phyloP scores from a whole-genome alignment of 1,284 basidiomycete species.

The Leccinum fallax region DNA sequence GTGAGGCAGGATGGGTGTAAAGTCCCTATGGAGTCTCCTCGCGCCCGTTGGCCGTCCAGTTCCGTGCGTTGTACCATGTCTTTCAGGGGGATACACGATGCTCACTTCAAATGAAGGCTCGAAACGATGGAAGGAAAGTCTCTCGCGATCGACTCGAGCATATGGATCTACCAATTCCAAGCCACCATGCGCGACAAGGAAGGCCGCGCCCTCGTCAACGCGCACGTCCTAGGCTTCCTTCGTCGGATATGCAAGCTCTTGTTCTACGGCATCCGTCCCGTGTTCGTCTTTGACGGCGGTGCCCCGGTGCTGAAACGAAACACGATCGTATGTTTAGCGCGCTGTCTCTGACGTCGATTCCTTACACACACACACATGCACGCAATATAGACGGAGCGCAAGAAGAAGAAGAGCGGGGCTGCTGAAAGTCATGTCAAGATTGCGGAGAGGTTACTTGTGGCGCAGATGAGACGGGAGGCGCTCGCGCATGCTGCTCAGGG shows the following conservation, averaged over 20 bases:
- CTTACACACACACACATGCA: neutral
- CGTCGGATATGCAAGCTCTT: slow-evolving; percentile 92
- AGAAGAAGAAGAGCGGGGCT: slow-evolving; percentile 86
- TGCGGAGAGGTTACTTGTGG: slow-evolving; percentile 91
- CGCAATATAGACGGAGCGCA: slow-evolving; percentile 70
- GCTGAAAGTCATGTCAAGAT: slow-evolving; percentile 81
- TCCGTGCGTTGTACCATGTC: slow-evolving; percentile 53
- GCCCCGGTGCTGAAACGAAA: slow-evolving; percentile 86
- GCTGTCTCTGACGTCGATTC: neutral
- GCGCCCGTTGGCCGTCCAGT: slow-evolving; percentile 88
- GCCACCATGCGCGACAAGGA: slow-evolving; percentile 99
- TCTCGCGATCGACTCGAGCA: slow-evolving; percentile 97
- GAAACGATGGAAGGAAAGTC: slow-evolving; percentile 91
- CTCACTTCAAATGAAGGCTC: slow-evolving; percentile 52
- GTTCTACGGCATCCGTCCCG: slow-evolving; percentile 96
- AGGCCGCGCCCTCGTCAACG: slow-evolving; percentile 88
- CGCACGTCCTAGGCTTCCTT: slow-evolving; percentile 94
- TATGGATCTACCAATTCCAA: slow-evolving; percentile 99
- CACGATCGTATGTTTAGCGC: slow-evolving; percentile 74
- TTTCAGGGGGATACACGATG: slow-evolving; percentile 1
- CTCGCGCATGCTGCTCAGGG: slow-evolving; percentile 71
- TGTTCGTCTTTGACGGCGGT: slow-evolving; percentile 97
- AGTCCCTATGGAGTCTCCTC: slow-evolving; percentile 92
- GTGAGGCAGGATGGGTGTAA: slow-evolving; percentile 78
- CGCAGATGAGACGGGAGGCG: slow-evolving; percentile 91